Base-by-base conservation (phyloP, 352 stramenopile species). In the Phytophthora lateralis region DNA sequence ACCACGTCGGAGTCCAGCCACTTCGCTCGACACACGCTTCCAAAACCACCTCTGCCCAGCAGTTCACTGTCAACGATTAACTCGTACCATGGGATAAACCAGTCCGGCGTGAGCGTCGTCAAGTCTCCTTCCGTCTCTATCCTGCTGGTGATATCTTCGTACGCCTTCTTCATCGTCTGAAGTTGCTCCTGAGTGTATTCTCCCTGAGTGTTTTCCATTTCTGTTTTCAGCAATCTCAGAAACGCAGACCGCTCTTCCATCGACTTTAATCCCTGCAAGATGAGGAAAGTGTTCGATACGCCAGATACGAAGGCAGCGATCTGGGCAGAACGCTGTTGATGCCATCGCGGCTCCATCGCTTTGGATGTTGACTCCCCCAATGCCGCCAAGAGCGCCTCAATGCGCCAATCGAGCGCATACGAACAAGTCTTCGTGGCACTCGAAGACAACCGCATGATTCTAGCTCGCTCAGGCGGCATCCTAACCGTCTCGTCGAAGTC, bases 21-120 rank as follows among this genome's bases (percentile, higher is more conserved):
- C 14, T 41, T 41, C 12, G 47, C 47, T 30, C 30, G 29, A 4
- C n/a, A 21, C 18, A 54, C 47, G 18, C 47, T 20, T 3, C 47
- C 47, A 42, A 32, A 54, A 14, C 30, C 30, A 14, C 47, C 47
- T 18, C 34, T 14, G 15, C 47, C 47, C 18, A 54, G 17, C 21
- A 10, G 17, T 29, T 32, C 30, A 26, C 29, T 54, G 18, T 54
- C 47, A n/a, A 42, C 12, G 4, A 43, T n/a, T 21, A 54, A 32
- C 9, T 54, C 47, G 30, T 54, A 54, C 47, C 47, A 54, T 8
- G 47, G 47, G 15, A 54, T 54, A 14, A 54, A 54, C 47, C 30
- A 54, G 20, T 54, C 30, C 2, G 47, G 30, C 9, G 26, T 38
- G 27, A 32, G 27, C 8, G 5, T 32, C 27, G 27, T 6, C 27